Base-by-base conservation (phyloP, 768 basidiomycete genomes). In the Pulveroboletus frians region DNA sequence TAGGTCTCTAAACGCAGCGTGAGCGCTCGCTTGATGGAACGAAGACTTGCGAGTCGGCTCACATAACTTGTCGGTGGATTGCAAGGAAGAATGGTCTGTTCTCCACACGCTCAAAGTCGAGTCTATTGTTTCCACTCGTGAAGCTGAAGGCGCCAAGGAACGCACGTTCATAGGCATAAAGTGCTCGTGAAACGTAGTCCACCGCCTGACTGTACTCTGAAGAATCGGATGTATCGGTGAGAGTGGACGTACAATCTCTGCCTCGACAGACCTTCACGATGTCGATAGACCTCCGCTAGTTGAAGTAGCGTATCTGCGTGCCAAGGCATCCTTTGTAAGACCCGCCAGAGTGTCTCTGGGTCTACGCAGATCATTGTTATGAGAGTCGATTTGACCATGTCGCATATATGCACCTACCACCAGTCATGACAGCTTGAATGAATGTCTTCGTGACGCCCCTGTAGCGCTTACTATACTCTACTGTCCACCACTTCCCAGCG, bases 61-160 rank as follows among this genome's bases (percentile, higher is more conserved):
- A 92, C 87, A 81, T 78, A 2, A 93, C 77, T 60, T 90, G 85
- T 48, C 92, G 77, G 57, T 92, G 89, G 2, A 96, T 53, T 1
- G 89, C 92, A 7, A 95, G 79, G 71, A 87, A 97, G 68, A 99
- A 89, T 0, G 92, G 89, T 35, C 95, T 76, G 58, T 95, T 97
- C 68, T 97, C 94, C 10, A 96, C 88, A 11, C 71, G 76, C 54
- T 90, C 83, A 63, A 97, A 99, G 60, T 95, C 92, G 2, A 99
- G 78, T 10, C 94, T 79, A 52, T 87, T 88, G 2, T 76, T 69
- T 8, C 94, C 95, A 31, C 71, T 81, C 2, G 90, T 83, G 67
- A 96, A 84, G 56, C 79, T 90, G 73, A 94, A 95, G 0, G 85
- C 73, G 3, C 92, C 90, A 14, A 92, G 77, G 56, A 97, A 88